Percentiles rank a stretch among this genome's conserved stretches.
Evolutionary conservation across 1,284 basidiomycete genomes (phyloP).

Genomic region (Neotropicomus parvogracilis): DNA sequence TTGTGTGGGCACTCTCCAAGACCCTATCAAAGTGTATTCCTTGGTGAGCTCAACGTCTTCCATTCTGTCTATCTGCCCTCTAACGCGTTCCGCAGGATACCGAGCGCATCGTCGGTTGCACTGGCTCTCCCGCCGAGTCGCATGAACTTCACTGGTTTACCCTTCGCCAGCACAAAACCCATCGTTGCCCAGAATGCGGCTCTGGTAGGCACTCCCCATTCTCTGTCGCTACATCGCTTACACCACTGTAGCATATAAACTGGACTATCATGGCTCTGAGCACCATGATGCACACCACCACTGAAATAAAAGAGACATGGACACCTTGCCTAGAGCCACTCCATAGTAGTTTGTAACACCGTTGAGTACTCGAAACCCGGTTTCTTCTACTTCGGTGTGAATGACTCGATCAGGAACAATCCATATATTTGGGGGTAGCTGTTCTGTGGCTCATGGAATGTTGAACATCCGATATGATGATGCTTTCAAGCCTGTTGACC

Average conservation of each 20-base stretch:
- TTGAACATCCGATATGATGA: too few species aligned
- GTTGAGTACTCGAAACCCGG: slow-evolving; percentile 1
- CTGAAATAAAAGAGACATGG: slow-evolving; percentile 18
- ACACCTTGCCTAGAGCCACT: slow-evolving; percentile 14
- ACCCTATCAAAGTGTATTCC: slow-evolving; percentile 88
- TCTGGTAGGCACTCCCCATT: slow-evolving; percentile 53
- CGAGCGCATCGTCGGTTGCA: slow-evolving; percentile 86
- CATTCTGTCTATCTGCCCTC: not conserved
- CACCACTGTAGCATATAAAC: slow-evolving; percentile 45
- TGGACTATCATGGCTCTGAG: slow-evolving; percentile 56
- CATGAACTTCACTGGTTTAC: slow-evolving; percentile 87
- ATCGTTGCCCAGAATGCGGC: slow-evolving; percentile 89
- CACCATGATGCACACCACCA: slow-evolving; percentile 43
- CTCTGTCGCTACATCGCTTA: slow-evolving; percentile 10
- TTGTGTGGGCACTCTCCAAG: slow-evolving; percentile 82
- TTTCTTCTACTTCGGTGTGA: not conserved
- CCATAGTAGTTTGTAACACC: slow-evolving; percentile 20
- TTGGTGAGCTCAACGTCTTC: slow-evolving; percentile 55
- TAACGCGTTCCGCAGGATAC: slow-evolving; percentile 51
- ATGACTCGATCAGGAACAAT: not conserved
- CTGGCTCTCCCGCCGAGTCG: slow-evolving; percentile 87
- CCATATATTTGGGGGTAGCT: too few species aligned
- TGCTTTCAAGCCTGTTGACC: too few species aligned
- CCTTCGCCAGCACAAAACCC: slow-evolving; percentile 60
- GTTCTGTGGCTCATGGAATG: too few species aligned